Base-by-base conservation (phyloP, 176 grass and related monocot species). In the Otatea glauca region DNA sequence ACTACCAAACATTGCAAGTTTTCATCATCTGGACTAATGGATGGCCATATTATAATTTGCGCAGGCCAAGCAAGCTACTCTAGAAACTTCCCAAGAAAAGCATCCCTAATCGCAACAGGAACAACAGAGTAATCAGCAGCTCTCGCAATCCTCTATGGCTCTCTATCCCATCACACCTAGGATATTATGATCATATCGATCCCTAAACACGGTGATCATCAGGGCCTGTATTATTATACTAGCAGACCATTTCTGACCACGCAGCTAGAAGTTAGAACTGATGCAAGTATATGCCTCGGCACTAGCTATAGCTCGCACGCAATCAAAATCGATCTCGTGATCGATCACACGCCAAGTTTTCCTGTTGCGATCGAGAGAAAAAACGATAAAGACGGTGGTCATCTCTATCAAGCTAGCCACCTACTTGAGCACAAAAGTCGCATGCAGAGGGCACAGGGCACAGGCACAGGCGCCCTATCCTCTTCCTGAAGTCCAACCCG, bases 131-230 rank as follows among this genome's bases (percentile, higher is more conserved):
- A 60, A 75, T 35, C 15, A 18, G 12, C 29, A 77, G 32, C 14
- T 20, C 29, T n/a, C 74, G n/a, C 38, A 89, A 75, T 14, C 29
- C 38, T 65, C 65, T 21, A 43, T 27, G 61, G 9, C n/a, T 65
- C 44, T 55, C 50, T 38, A 37, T 81, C 70, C 35, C 24, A 62
- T 29, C 12, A 5, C 15, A 49, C 1, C 41, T 1, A 20, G 84
- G 72, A 90, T 90, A 90, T 90, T 51, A 79, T 50, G 79, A 53
- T 74, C 84, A 83, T 74, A 87, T 87, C 35, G 35, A 37, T 4
- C 75, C 74, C 16, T 21, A 73, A 42, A 34, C n/a, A 42, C 9
- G 75, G 34, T 25, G 42, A 68, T 25, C 60, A 23, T 20, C 56
- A 20, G 38, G 62, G 7, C 24, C 23, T 5, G 16, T 24, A 55